Evolutionary conservation across 2,329 filamentous ascomycete species (phyloP).

Genomic region (Alternaria viburni): DNA sequence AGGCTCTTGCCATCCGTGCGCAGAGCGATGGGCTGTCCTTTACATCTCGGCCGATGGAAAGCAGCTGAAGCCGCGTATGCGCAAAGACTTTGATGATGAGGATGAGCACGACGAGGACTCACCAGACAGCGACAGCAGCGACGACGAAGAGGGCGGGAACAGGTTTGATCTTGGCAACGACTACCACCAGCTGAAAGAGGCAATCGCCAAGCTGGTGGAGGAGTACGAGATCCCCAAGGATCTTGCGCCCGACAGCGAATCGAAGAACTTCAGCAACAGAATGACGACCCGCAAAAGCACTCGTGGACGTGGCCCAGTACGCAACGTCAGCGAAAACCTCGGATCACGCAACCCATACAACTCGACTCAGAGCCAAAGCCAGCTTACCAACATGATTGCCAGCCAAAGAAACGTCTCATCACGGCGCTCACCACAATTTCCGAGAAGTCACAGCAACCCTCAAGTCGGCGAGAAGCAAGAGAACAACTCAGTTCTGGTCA

Average conservation of each 20-base stretch:
- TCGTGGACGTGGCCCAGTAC: slow-evolving; percentile 33
- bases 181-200: slow-evolving; percentile 80
- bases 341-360: slow-evolving; percentile 61
- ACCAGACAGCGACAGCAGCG: slow-evolving; percentile 58
- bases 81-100: slow-evolving; percentile 70
- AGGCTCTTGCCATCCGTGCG: slow-evolving; percentile 77
- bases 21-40: slow-evolving; percentile 81
- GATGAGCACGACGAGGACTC: slow-evolving; percentile 67
- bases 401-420: slow-evolving; percentile 43
- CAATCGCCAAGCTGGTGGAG: slow-evolving; percentile 79
- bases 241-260: slow-evolving; percentile 64
- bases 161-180: slow-evolving; percentile 73
- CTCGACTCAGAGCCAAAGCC: slow-evolving; percentile 37
- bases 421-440: slow-evolving; percentile 47
- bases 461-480: slow-evolving; percentile 38
- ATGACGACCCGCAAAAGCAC: slow-evolving; percentile 57
- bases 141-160: slow-evolving; percentile 52
- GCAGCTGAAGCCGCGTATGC: slow-evolving; percentile 73
- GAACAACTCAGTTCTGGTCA: slow-evolving; percentile 63
- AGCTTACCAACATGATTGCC: slow-evolving; percentile 48
- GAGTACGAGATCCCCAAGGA: slow-evolving; percentile 81
- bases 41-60: slow-evolving; percentile 78
- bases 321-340: slow-evolving; percentile 38
- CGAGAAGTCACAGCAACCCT: slow-evolving; percentile 51
- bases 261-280: slow-evolving; percentile 73